Conservation (phyloP, 164 flowering plant genomes). For the Chimonanthus praecox region DNA sequence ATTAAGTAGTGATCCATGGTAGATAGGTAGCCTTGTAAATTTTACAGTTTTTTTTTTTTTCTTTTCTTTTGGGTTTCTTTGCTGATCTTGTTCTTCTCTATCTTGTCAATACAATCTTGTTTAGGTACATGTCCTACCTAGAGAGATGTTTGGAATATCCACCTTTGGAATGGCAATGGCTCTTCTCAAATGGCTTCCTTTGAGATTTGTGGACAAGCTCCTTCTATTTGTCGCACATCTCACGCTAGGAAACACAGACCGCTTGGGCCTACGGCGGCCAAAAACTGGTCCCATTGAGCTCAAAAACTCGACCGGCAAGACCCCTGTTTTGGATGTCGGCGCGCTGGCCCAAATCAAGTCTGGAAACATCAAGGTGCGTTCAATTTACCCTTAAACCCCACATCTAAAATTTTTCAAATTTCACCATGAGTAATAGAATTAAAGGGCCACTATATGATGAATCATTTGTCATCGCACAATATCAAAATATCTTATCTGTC, state of each 20-base stretch:
- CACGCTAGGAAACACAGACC: conserved; percentile 67
- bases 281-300: conserved; percentile 97
- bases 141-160: conserved; percentile 82
- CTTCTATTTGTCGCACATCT: conserved; percentile 49
- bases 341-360: conserved; percentile 67
- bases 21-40: too few species aligned
- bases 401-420: too few species aligned
- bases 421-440: too few species aligned
- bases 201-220: conserved; percentile 69
- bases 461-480: too few species aligned
- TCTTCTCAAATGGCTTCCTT: conserved; percentile 73
- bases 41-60: too few species aligned
- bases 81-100: conserved; percentile 1
- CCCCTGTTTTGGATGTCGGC: conserved; percentile 92
- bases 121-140: conserved; percentile 88
- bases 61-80: background rate
- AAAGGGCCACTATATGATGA: too few species aligned
- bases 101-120: background rate
- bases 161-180: conserved; percentile 83
- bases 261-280: conserved; percentile 75
- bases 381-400: background rate
- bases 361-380: conserved; percentile 74
- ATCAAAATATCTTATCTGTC: too few species aligned
- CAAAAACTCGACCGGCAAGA: conserved; percentile 83
- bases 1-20: too few species aligned